Evolutionary conservation across 2,329 filamentous ascomycete species (phyloP).

Genomic region (Orbilia ellipsospora): DNA sequence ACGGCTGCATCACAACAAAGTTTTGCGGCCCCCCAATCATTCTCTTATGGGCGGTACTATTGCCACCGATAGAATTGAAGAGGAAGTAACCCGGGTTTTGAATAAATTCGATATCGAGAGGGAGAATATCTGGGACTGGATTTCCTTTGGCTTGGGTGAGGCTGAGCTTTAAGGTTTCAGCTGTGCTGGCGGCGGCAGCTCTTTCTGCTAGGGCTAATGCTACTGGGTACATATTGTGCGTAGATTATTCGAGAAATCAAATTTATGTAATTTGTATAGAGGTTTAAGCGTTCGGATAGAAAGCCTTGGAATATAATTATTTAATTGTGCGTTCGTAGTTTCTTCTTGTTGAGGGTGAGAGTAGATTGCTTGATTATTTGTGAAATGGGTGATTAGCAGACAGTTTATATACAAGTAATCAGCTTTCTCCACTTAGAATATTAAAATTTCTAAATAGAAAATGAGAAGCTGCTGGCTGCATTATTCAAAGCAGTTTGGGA

Average conservation of each 20-base stretch:
- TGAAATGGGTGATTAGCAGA: no score
- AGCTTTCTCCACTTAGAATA: no score
- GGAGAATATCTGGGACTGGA: not conserved
- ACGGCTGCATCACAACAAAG: not conserved
- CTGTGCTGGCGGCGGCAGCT: not conserved
- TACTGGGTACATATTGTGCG: not conserved
- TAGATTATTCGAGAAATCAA: not conserved
- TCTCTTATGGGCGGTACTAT: not conserved
- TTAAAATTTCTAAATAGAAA: no score
- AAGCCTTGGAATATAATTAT: no score
- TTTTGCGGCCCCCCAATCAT: not conserved
- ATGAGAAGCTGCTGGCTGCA: no score
- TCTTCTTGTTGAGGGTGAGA: no score
- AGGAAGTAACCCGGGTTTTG: not conserved
- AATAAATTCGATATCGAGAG: slow-evolving; percentile 2
- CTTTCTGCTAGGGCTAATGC: not conserved
- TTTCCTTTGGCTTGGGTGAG: not conserved
- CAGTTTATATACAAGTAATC: no score
- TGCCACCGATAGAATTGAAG: not conserved
- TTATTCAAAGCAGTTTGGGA: no score
- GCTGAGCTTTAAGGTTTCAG: not conserved
- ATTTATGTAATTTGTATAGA: not conserved
- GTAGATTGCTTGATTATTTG: no score
- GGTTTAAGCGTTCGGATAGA: no score
- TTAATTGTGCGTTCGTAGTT: no score